Percentiles rank a stretch among this genome's conserved stretches.
phyloP scores from a whole-genome alignment of 73 alveolate species.

The Tetrahymena borealis region DNA sequence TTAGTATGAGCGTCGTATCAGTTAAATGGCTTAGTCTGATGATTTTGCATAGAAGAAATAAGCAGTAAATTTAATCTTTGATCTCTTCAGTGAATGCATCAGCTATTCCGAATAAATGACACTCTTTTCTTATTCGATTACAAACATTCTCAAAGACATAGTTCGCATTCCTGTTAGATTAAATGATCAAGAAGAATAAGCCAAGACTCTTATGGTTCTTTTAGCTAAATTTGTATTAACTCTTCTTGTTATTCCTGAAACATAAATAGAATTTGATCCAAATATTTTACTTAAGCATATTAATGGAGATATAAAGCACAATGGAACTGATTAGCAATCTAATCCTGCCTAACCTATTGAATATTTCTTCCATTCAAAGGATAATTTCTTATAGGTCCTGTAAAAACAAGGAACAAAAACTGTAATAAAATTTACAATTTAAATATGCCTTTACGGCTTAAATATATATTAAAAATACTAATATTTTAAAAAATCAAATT shows the following conservation, averaged over 20 bases:
- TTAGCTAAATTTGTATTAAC: not conserved
- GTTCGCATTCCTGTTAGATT: not conserved
- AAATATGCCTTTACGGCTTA: not conserved
- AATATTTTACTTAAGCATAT: not conserved
- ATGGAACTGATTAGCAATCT: not conserved
- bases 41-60: not conserved
- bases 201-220: not conserved
- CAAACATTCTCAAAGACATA: not conserved
- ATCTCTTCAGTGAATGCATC: not conserved
- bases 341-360: no score
- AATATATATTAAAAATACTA: no score
- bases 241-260: not conserved
- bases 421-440: not conserved
- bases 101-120: not conserved
- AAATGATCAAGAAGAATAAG: not conserved
- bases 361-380: not conserved
- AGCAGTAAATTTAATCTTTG: not conserved
- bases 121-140: not conserved
- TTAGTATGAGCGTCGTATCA: not conserved
- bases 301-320: not conserved
- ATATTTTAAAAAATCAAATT: not conserved
- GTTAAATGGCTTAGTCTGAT: not conserved
- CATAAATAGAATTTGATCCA: not conserved
- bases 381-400: not conserved
- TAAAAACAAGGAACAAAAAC: not conserved